Evolutionary conservation across 2,329 filamentous ascomycete species (phyloP), one percentile per base, ranked within the genome.

Genomic region (Colletotrichum lindemuthianum): DNA sequence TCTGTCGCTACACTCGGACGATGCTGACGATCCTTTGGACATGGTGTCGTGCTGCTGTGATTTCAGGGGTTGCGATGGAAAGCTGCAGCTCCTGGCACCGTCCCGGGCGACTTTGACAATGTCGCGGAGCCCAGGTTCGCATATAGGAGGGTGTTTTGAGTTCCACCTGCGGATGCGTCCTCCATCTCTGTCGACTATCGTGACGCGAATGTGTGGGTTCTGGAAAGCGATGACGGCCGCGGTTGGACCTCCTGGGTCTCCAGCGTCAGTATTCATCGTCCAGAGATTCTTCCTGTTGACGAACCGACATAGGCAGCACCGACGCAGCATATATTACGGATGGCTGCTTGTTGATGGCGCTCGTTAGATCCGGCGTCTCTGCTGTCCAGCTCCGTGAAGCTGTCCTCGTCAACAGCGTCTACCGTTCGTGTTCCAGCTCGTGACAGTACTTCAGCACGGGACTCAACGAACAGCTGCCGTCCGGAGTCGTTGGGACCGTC

Each of bases 251-350:
- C 90, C 90, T 89, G 60, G 15, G 13, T 12, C 10, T 4, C 24
- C 15, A 45, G n/a, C 11, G 36, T 10, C 32, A 12, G 16, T 13
- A 16, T 4, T 37, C 7, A 16, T 11, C 2, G 15, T 12, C 13
- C 41, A 41, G 8, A 36, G 1, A 53, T 8, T 5, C 1, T 45
- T 24, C 12, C 3, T n/a, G 2, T 10, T 34, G 10, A 80, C 88
- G 72, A 81, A 91, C 88, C 90, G 65, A 92, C 89, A 74, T 92
- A 92, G 69, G 90, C 90, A 68, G 90, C 90, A 53, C 90, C 90
- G 67, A 92, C 87, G 73, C 89, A 92, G 76, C 90, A 92, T 57
- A 92, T 88, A 71, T 86, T 89, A 71, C 78, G 79, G 43, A 90
- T 75, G 24, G 34, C 45, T 15, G 48, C 12, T 2, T 16, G 16